Evolutionary conservation across 371 early-diverging fungal genomes (phyloP).

Genomic region (Mortierella polycephala): DNA sequence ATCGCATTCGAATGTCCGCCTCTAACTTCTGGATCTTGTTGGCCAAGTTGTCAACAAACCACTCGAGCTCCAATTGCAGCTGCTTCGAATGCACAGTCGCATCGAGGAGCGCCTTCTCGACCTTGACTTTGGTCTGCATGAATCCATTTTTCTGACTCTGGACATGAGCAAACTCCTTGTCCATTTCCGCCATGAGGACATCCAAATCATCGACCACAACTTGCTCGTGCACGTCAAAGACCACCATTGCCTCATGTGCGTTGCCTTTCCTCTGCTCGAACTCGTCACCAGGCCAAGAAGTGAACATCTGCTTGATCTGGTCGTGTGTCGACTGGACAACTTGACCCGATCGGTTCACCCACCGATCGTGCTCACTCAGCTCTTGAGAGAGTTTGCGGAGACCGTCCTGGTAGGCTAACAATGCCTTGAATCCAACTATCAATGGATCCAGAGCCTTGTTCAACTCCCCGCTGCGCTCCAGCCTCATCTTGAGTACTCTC

Average conservation of each 20-base stretch:
- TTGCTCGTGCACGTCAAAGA: constrained; percentile 52
- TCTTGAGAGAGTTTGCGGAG: constrained; percentile 33
- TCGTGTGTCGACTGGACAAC: constrained; percentile 42
- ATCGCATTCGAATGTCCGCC: constrained; percentile 31
- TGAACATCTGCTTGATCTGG: constrained; percentile 50
- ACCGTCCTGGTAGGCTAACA: constrained; percentile 42
- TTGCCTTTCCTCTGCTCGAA: constrained; percentile 34
- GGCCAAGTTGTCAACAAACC: constrained; percentile 27
- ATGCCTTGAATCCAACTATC: constrained; percentile 27
- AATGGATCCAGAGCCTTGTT: constrained; percentile 24
- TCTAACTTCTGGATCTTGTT: constrained; percentile 31
- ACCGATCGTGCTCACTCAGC: constrained; percentile 30
- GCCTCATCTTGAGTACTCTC: constrained; percentile 11
- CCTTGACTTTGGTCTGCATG: constrained; percentile 13
- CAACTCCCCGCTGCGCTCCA: constrained; percentile 17
- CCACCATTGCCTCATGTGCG: constrained; percentile 31
- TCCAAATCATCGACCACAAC: constrained; percentile 46
- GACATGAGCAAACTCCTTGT: constrained; percentile 32
- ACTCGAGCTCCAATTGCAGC: constrained; percentile 41
- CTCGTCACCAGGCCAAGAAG: constrained; percentile 49
- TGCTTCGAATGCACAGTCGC: constrained; percentile 47
- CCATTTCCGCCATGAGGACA: constrained; percentile 49
- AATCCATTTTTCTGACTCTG: constrained; percentile 24
- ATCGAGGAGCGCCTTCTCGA: constrained; percentile 19
- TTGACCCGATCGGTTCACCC: constrained; percentile 25